phyloP scores from a whole-genome alignment of 352 stramenopile species.

The Phytophthora pisi region DNA sequence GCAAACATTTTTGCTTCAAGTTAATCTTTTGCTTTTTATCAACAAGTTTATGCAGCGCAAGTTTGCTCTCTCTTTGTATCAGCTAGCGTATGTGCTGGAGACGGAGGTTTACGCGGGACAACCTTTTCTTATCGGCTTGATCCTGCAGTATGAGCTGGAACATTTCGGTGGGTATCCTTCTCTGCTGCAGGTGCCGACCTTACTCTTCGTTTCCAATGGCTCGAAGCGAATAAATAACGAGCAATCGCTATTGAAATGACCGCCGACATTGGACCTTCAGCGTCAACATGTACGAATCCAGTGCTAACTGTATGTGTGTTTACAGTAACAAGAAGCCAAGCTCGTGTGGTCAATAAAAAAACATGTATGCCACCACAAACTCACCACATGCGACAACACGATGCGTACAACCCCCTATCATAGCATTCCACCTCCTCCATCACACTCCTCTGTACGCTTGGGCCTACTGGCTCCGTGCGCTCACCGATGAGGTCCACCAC shows the following conservation, averaged over 20 bases:
- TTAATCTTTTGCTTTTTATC: background rate
- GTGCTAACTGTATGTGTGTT: too few species aligned
- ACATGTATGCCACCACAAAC: constrained; percentile 21
- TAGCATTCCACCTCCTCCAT: constrained; percentile 5
- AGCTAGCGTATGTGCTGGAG: background rate
- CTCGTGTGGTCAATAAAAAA: constrained; percentile 11
- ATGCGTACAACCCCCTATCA: constrained; percentile 14
- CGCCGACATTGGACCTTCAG: too few species aligned
- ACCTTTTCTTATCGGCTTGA: background rate
- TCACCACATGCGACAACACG: constrained; percentile 19
- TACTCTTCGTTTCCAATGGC: background rate
- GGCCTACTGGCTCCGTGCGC: constrained; percentile 12
- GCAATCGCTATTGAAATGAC: too few species aligned
- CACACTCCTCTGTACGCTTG: constrained; percentile 18
- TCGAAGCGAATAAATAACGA: background rate
- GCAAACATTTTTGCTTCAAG: background rate
- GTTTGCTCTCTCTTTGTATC: background rate
- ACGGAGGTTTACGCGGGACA: background rate
- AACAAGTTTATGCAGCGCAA: background rate
- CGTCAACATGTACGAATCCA: too few species aligned
- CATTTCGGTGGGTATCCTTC: background rate
- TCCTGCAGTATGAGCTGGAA: background rate
- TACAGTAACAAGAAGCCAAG: background rate
- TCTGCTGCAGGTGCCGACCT: background rate
- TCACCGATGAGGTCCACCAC: constrained; percentile 38